A percentile compares a stretch with the other conserved stretches of the same genome.
Evolutionary conservation across 352 stramenopile genomes (phyloP).

Genomic region (Globisporangium spiculum): DNA sequence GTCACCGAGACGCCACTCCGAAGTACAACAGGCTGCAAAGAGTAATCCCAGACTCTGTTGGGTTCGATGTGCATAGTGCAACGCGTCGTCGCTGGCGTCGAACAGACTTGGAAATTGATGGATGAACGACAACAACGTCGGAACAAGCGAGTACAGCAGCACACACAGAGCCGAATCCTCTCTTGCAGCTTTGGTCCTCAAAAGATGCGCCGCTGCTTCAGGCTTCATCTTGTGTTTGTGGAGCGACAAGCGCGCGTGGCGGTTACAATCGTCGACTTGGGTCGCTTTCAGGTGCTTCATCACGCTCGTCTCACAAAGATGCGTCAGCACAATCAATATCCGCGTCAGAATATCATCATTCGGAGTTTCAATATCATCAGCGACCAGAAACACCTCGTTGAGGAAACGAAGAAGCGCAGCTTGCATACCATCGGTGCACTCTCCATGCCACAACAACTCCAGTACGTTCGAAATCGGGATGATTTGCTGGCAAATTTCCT

Average conservation of each 20-base stretch:
- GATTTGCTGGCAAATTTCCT: slow-evolving; percentile 71
- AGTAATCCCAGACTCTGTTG: slow-evolving; percentile 35
- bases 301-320: slow-evolving; percentile 32
- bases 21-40: slow-evolving; percentile 28
- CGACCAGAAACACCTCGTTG: slow-evolving; percentile 55
- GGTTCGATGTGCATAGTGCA: slow-evolving; percentile 15
- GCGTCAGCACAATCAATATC: slow-evolving; percentile 30
- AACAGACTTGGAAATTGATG: slow-evolving; percentile 52
- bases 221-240: slow-evolving; percentile 45
- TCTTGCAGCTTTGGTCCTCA: slow-evolving; percentile 23
- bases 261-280: slow-evolving; percentile 50
- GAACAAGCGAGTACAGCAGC: slow-evolving; percentile 37
- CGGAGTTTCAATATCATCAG: slow-evolving; percentile 48
- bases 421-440: slow-evolving; percentile 53
- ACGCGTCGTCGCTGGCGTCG: slow-evolving; percentile 27
- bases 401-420: slow-evolving; percentile 54
- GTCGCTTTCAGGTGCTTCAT: slow-evolving; percentile 34
- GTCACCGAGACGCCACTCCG: slow-evolving; percentile 33
- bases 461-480: slow-evolving; percentile 41
- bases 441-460: slow-evolving; percentile 30
- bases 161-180: slow-evolving; percentile 38
- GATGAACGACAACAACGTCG: slow-evolving; percentile 50
- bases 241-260: slow-evolving; percentile 34
- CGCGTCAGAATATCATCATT: slow-evolving; percentile 35
- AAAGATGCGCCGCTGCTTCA: slow-evolving; percentile 23